Conservation (phyloP, 345 rosid genomes). For the Pistacia vera region DNA sequence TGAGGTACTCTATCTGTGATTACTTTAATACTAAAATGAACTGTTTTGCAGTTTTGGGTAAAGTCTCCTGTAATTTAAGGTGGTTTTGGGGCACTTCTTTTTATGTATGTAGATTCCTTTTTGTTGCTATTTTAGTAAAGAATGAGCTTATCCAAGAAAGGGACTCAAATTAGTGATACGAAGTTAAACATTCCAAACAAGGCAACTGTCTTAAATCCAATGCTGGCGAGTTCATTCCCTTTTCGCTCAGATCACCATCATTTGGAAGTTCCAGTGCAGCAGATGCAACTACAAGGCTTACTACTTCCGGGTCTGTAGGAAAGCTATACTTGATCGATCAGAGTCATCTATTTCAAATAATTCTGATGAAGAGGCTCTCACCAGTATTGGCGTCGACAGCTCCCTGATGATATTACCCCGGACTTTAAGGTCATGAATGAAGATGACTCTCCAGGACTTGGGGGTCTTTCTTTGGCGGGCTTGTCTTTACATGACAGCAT, state of each 20-base stretch:
- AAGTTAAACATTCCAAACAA: constrained; percentile 57
- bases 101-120: constrained; percentile 31
- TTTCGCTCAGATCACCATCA: constrained; percentile 60
- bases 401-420: constrained; percentile 96
- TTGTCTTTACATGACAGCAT: constrained; percentile 65
- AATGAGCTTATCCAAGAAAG: constrained; percentile 92
- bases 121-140: constrained; percentile 41
- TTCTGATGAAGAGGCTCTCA: constrained; percentile 94
- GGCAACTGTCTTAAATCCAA: constrained; percentile 86
- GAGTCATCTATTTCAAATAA: constrained; percentile 75
- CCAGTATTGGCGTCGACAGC: constrained; percentile 91
- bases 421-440: constrained; percentile 83
- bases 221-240: constrained; percentile 96
- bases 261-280: constrained; percentile 48
- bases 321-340: constrained; percentile 68
- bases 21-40: constrained; percentile 10
- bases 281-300: constrained; percentile 48
- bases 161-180: constrained; percentile 53
- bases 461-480: constrained; percentile 68
- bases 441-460: constrained; percentile 67
- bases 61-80: constrained; percentile 21
- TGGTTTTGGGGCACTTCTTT: constrained; percentile 13
- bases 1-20: constrained; percentile 10
- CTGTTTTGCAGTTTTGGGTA: constrained; percentile 67
- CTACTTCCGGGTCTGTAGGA: constrained; percentile 55